Evolutionary conservation across 1,284 basidiomycete genomes (phyloP).

Genomic region (Cutaneotrichosporon spelunceum): DNA sequence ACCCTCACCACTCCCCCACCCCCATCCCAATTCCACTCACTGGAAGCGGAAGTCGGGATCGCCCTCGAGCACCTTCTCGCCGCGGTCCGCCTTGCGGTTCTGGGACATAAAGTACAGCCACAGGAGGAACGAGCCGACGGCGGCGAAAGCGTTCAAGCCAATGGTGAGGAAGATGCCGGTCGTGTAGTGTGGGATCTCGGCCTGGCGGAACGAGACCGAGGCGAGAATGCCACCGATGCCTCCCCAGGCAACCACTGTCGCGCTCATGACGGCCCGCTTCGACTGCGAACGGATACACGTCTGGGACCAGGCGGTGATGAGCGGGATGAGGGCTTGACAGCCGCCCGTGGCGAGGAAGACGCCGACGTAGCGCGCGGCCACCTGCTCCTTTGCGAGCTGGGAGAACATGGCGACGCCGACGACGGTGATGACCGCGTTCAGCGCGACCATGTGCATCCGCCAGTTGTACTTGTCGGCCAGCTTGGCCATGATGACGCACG

Average conservation of each 20-base stretch:
- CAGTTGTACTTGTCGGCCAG: constrained; percentile 43
- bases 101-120: constrained; percentile 13
- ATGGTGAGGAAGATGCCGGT: constrained; percentile 33
- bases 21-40: neutral
- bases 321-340: constrained; percentile 36
- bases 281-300: constrained; percentile 52
- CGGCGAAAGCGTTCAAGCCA: constrained; percentile 29
- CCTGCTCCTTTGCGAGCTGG: constrained; percentile 10
- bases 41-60: constrained; percentile 17
- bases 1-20: neutral
- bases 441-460: constrained; percentile 14
- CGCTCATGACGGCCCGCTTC: constrained; percentile 47
- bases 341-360: constrained; percentile 52
- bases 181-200: constrained; percentile 27
- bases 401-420: constrained; percentile 23
- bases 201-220: constrained; percentile 33
- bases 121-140: constrained; percentile 25
- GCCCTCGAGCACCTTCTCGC: constrained; percentile 17
- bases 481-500: constrained; percentile 42
- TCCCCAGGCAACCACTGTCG: constrained; percentile 50
- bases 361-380: constrained; percentile 29
- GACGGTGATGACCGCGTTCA: constrained; percentile 17
- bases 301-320: constrained; percentile 43
- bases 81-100: constrained; percentile 21
- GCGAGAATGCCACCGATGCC: constrained; percentile 54